Evolutionary conservation across 371 early-diverging fungal genomes (phyloP).

Genomic region (Mucor lusitanicus): DNA sequence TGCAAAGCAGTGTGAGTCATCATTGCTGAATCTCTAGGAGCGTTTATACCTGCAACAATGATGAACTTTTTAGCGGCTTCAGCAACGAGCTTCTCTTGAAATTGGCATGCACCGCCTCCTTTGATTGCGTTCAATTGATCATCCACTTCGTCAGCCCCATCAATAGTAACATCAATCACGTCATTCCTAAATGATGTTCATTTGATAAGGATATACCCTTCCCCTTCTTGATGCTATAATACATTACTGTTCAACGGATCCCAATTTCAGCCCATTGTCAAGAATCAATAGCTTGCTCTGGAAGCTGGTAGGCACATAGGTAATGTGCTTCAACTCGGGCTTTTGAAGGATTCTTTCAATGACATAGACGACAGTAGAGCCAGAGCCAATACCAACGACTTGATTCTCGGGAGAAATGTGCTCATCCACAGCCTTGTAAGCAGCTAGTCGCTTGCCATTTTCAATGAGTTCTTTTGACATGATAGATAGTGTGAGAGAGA

Average conservation of each 20-base stretch:
- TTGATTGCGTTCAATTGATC: slow-evolving; percentile 83
- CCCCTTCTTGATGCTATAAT: neutral
- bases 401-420: slow-evolving; percentile 63
- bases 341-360: slow-evolving; percentile 76
- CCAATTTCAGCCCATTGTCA: slow-evolving; percentile 66
- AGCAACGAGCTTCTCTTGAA: slow-evolving; percentile 93
- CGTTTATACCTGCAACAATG: slow-evolving; percentile 69
- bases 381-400: slow-evolving; percentile 89
- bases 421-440: slow-evolving; percentile 80
- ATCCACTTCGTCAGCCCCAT: slow-evolving; percentile 94
- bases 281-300: slow-evolving; percentile 80
- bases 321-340: slow-evolving; percentile 57
- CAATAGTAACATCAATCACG: slow-evolving; percentile 88
- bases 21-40: neutral
- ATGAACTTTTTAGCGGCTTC: slow-evolving; percentile 79
- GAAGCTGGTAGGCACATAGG: slow-evolving; percentile 90
- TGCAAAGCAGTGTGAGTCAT: neutral
- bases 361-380: slow-evolving; percentile 87
- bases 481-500: neutral
- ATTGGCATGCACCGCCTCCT: slow-evolving; percentile 93
- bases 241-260: slow-evolving; percentile 61
- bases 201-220: neutral
- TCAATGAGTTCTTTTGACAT: slow-evolving; percentile 26
- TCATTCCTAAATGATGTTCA: slow-evolving; percentile 27
- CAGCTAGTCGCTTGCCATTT: slow-evolving; percentile 76